Base-by-base conservation (phyloP, 805 yeast genomes). In the Wickerhamiella allomyrinae region DNA sequence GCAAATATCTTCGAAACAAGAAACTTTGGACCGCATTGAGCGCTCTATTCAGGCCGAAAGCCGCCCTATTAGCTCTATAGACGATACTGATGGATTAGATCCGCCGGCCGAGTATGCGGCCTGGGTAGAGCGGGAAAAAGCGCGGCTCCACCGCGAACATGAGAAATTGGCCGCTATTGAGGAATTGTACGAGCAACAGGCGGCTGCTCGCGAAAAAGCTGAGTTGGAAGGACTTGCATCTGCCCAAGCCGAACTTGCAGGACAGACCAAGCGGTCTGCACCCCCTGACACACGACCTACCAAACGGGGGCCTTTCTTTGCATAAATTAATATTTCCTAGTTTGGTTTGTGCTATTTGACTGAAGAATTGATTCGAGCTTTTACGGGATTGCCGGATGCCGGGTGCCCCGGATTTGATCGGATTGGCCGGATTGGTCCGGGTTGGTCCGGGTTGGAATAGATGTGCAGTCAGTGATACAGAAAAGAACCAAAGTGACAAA, bases 11-110 rank as follows among this genome's bases (percentile, higher is more conserved):
- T n/a, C 17, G 9, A 41, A 41, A 21, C 15, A 20, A 10, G 31
- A 24, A 20, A 41, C 43, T 19, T 11, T 41, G 25, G 43, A 29
- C 15, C 29, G 31, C 5, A 34, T 41, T 20, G 34, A 23, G 17
- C 39, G 37, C 5, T 24, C 43, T 7, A 35, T 27, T 8, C 10
- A 9, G 7, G 35, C 22, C 17, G 13, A 27, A 11, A 24, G 17
- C 9, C 20, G 17, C 13, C 2, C 7, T 8, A 11, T 20, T 9
- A n/a, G 54, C 2, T 65, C 51, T 0, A 52, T 72, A 0, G 81
- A 77, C 49, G 86, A 78, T 50, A 70, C 78, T 0, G 83, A 78
- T 49, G 75, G 69, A 27, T 29, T 70, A 5, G 76, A 76, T 43
- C 74, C 78, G 0, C 71, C 64, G 40, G 54, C 45, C 7, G 78